phyloP scores from a whole-genome alignment of 768 basidiomycete species.

The Tulasnella sp. region DNA sequence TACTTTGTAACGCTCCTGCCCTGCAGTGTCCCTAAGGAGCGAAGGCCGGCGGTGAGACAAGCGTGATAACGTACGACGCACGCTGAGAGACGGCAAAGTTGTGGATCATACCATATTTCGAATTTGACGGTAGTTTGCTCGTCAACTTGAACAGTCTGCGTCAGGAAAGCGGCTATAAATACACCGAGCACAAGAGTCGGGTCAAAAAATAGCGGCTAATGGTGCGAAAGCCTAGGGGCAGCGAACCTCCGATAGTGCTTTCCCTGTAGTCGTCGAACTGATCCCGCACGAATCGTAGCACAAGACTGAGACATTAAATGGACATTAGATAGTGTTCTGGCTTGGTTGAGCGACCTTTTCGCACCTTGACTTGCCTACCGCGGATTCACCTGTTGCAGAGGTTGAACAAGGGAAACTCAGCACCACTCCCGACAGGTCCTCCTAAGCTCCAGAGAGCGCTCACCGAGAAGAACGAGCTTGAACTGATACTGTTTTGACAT shows the following conservation, averaged over 20 bases:
- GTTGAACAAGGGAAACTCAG: background rate
- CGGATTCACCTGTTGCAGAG: constrained; percentile 65
- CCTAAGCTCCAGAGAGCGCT: constrained; percentile 21
- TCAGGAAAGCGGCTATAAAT: constrained; percentile 79
- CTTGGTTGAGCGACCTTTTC: constrained; percentile 1
- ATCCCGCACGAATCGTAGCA: constrained; percentile 91
- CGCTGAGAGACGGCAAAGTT: constrained; percentile 17
- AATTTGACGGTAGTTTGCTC: constrained; percentile 92
- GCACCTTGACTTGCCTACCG: constrained; percentile 94
- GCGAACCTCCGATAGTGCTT: constrained; percentile 73
- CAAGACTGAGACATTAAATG: constrained; percentile 44
- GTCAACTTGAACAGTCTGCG: constrained; percentile 89
- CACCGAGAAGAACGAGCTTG: constrained; percentile 92
- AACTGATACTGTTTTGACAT: constrained; percentile 94
- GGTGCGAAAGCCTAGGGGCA: background rate
- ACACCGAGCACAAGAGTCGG: constrained; percentile 9
- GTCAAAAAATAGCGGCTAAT: background rate
- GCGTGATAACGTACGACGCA: background rate
- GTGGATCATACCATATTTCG: constrained; percentile 68
- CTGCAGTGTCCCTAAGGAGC: constrained; percentile 77
- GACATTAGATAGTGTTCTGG: background rate
- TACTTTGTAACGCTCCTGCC: constrained; percentile 90
- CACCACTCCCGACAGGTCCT: background rate
- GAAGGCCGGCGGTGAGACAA: background rate
- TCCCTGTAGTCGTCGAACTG: constrained; percentile 94